phyloP scores from a whole-genome alignment of 2,329 filamentous ascomycete genomes.

The Colletotrichum lini region DNA sequence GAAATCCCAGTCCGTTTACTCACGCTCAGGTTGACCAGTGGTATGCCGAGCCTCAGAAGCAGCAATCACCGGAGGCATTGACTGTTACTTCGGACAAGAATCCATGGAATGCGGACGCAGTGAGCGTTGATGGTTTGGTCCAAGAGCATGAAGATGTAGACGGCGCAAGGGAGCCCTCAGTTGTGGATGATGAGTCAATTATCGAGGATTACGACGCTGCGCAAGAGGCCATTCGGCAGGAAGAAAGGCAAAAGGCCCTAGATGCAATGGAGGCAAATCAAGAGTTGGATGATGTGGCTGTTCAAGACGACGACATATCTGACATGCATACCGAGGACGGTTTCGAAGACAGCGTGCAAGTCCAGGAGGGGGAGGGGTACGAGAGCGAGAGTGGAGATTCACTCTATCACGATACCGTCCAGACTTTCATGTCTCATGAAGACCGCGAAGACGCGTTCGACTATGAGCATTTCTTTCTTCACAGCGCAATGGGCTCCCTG shows the following conservation, averaged over 20 bases:
- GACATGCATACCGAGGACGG: constrained; percentile 58
- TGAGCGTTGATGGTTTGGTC: constrained; percentile 48
- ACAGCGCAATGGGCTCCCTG: constrained; percentile 89
- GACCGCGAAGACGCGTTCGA: constrained; percentile 96
- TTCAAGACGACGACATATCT: constrained; percentile 52
- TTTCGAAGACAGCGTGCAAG: constrained; percentile 53
- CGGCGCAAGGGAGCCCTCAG: constrained; percentile 26
- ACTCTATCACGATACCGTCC: constrained; percentile 73
- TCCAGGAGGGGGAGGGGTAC: constrained; percentile 55
- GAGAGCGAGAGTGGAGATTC: constrained; percentile 76
- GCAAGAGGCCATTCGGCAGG: constrained; percentile 47
- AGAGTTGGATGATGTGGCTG: constrained; percentile 29
- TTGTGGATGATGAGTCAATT: constrained; percentile 46
- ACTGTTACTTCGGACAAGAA: constrained; percentile 41
- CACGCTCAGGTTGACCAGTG: constrained; percentile 73
- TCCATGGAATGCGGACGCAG: constrained; percentile 51
- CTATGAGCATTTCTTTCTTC: constrained; percentile 95
- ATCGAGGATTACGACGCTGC: constrained; percentile 47
- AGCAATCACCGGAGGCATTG: constrained; percentile 44
- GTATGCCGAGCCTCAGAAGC: constrained; percentile 55
- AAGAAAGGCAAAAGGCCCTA: constrained; percentile 44
- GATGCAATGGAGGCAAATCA: constrained; percentile 33
- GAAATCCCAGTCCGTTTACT: constrained; percentile 84
- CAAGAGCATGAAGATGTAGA: constrained; percentile 36
- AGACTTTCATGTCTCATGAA: constrained; percentile 82